A percentile compares a stretch with the other conserved stretches of the same genome.
Evolutionary conservation across 306 rosid genomes (phyloP).

Genomic region (Pyrus bretschneideri): DNA sequence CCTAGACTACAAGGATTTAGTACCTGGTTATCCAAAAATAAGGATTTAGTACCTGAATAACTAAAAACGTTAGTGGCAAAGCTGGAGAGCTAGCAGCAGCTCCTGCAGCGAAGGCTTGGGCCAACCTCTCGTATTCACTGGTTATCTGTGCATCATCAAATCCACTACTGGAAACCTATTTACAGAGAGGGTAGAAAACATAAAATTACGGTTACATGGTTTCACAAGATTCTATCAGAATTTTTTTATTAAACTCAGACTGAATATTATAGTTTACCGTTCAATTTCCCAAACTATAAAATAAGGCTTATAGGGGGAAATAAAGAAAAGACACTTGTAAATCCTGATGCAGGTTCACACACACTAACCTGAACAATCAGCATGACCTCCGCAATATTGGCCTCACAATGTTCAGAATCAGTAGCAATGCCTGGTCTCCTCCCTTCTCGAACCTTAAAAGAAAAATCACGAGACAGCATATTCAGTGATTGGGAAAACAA

Average conservation of each 20-base stretch:
- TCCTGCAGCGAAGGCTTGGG: constrained; percentile 57
- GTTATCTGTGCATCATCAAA: constrained; percentile 50
- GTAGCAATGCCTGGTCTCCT: constrained; percentile 40
- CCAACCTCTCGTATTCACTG: constrained; percentile 61
- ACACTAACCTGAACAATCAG: constrained; percentile 73
- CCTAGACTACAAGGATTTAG: constrained; percentile 6
- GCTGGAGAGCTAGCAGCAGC: constrained; percentile 51
- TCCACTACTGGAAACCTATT: constrained; percentile 66
- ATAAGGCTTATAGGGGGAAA: neutral
- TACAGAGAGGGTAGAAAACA: neutral
- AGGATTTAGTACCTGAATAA: constrained; percentile 64
- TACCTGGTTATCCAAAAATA: constrained; percentile 76
- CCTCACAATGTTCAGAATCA: constrained; percentile 45
- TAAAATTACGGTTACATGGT: neutral
- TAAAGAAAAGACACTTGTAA: neutral
- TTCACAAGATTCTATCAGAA: neutral
- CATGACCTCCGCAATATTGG: constrained; percentile 70
- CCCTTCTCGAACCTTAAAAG: constrained; percentile 85
- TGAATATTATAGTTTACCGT: constrained; percentile 6
- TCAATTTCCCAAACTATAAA: constrained; percentile 3
- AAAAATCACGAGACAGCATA: constrained; percentile 5
- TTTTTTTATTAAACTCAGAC: constrained; percentile 1
- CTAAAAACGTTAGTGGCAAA: constrained; percentile 70
- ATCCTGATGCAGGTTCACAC: neutral
- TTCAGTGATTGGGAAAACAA: constrained; percentile 1